These are phyloP conservation scores for Entomortierella chlamydospora DNA, from an alignment of 192 early-diverging fungal species.

Conservation along the genomic window DNA sequence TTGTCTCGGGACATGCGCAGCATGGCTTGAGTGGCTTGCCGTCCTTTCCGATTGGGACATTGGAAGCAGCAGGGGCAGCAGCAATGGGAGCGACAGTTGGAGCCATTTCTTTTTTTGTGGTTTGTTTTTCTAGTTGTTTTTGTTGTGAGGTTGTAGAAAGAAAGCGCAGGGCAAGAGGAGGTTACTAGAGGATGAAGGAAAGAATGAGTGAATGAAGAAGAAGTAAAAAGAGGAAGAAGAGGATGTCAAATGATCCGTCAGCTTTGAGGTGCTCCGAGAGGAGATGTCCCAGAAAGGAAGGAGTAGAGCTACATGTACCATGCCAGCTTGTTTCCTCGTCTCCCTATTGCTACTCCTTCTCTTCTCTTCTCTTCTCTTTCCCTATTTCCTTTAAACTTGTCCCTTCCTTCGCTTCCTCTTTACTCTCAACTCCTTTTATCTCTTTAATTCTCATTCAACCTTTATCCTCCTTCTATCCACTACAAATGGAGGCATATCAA, in stretches of 20 bases:
- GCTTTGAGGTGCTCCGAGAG: background rate
- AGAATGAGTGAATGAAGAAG: background rate
- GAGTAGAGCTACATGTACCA: too few relatives aligned
- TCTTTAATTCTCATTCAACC: background rate
- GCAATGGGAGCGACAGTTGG: constrained; percentile 2
- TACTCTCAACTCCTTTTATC: background rate
- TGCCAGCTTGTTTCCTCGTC: too few relatives aligned
- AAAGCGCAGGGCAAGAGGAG: background rate
- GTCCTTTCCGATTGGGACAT: constrained; percentile 53
- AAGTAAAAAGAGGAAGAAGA: background rate
- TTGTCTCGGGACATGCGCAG: constrained; percentile 97
- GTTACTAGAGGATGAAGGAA: background rate
- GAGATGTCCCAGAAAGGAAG: constrained; percentile 1
- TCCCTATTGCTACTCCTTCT: background rate
- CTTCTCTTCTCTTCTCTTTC: background rate
- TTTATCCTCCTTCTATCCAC: background rate
- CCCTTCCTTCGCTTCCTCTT: background rate
- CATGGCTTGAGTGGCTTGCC: constrained; percentile 87
- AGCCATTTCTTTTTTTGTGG: background rate
- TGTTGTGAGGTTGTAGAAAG: too few relatives aligned
- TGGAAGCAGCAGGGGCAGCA: background rate
- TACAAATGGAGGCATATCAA: constrained; percentile 62
- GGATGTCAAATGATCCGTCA: constrained; percentile 8
- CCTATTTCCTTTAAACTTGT: background rate
- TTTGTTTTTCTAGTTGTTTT: too few relatives aligned